Conservation (phyloP, 2,329 filamentous ascomycete genomes). For the Teratosphaeria destructans region DNA sequence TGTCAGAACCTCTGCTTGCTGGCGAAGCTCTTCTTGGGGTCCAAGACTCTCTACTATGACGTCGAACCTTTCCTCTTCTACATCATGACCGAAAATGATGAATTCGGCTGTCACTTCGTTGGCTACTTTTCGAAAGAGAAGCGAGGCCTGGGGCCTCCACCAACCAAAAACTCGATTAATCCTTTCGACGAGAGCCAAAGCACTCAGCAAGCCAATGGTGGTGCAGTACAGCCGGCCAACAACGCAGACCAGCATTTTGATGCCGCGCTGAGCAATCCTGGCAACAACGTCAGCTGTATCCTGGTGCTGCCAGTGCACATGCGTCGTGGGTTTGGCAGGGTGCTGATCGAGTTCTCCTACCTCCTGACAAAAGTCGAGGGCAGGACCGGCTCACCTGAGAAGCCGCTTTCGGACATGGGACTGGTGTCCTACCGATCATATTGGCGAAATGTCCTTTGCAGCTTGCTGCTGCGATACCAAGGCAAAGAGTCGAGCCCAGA, state of each 20-base stretch:
- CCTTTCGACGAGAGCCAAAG: constrained; percentile 17
- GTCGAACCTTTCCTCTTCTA: constrained; percentile 97
- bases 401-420: constrained; percentile 95
- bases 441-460: constrained; percentile 82
- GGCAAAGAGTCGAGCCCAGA: constrained; percentile 15
- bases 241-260: constrained; percentile 15
- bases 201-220: constrained; percentile 7
- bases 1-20: constrained; percentile 95
- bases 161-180: constrained; percentile 49
- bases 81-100: constrained; percentile 88
- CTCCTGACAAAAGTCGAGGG: constrained; percentile 84
- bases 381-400: constrained; percentile 92
- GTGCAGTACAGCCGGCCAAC: constrained; percentile 7
- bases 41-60: constrained; percentile 96
- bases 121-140: constrained; percentile 99
- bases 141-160: constrained; percentile 48
- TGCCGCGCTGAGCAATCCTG: constrained; percentile 24
- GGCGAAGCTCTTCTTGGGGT: constrained; percentile 94
- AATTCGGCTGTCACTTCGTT: constrained; percentile 87
- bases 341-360: constrained; percentile 97
- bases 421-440: constrained; percentile 95
- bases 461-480: constrained; percentile 61
- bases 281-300: constrained; percentile 95
- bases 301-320: constrained; percentile 92
- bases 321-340: constrained; percentile 90